Conservation (phyloP, 1,284 basidiomycete genomes). For the Papiliotrema terrestris region DNA sequence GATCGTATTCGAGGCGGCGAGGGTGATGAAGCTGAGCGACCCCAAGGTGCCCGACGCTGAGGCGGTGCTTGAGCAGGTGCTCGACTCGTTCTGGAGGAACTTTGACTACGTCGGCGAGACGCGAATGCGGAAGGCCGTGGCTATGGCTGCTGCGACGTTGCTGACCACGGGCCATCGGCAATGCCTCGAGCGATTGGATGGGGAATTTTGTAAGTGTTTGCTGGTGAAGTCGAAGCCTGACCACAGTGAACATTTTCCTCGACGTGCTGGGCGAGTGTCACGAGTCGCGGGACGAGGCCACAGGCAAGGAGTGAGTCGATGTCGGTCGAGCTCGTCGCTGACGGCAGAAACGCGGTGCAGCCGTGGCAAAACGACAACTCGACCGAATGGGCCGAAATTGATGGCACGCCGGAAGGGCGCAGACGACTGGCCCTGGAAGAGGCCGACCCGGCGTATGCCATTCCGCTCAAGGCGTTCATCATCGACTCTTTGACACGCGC, state of each 20-base stretch:
- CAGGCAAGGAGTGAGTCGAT: slow-evolving; percentile 32
- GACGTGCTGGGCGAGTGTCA: slow-evolving; percentile 86
- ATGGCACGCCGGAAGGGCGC: slow-evolving; percentile 38
- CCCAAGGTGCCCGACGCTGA: slow-evolving; percentile 17
- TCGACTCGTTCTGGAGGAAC: slow-evolving; percentile 49
- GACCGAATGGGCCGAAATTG: slow-evolving; percentile 34
- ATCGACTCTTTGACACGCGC: slow-evolving; percentile 37
- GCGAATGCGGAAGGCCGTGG: slow-evolving; percentile 44
- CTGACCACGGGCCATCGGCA: slow-evolving; percentile 67
- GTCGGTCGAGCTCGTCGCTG: background rate
- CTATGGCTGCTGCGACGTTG: slow-evolving; percentile 44
- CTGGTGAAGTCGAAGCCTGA: slow-evolving; percentile 56
- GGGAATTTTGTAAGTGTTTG: slow-evolving; percentile 47
- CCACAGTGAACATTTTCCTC: slow-evolving; percentile 73
- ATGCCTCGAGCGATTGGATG: slow-evolving; percentile 57
- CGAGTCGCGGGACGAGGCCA: slow-evolving; percentile 51
- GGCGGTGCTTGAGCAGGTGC: slow-evolving; percentile 40
- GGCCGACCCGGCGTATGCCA: slow-evolving; percentile 38
- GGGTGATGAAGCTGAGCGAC: slow-evolving; percentile 4
- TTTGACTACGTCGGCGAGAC: slow-evolving; percentile 49
- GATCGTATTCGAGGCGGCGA: slow-evolving; percentile 37
- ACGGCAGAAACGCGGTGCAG: slow-evolving; percentile 17
- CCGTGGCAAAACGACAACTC: slow-evolving; percentile 39
- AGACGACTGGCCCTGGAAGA: slow-evolving; percentile 39
- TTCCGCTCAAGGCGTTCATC: slow-evolving; percentile 39